Percentiles rank a stretch among this genome's conserved stretches.
These are phyloP conservation scores for Aspergillus sp. DNA, from an alignment of 2,329 filamentous ascomycete species.

Conservation along the genomic window DNA sequence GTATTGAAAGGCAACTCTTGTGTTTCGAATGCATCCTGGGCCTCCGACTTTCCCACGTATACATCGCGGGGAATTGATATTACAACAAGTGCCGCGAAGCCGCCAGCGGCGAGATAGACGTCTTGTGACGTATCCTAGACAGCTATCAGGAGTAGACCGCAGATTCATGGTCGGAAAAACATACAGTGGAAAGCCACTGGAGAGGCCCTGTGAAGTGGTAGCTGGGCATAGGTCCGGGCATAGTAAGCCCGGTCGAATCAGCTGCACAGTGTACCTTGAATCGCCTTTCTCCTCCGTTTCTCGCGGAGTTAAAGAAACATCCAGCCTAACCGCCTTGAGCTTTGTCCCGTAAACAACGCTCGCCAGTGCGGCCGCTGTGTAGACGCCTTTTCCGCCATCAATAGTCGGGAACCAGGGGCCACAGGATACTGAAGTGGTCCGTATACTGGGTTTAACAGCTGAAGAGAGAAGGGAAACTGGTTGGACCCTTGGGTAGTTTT, in stretches of 20 bases:
- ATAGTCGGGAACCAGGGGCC: constrained; percentile 22
- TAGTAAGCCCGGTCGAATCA: no score
- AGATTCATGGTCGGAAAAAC: no score
- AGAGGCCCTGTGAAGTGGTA: constrained; percentile 23
- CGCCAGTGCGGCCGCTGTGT: constrained; percentile 15
- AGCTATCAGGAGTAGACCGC: constrained; percentile 6
- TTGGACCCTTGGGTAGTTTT: constrained; percentile 5
- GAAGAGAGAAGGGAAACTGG: not conserved
- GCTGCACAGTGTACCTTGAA: no score
- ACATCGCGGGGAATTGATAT: constrained; percentile 11
- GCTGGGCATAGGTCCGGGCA: constrained; percentile 5
- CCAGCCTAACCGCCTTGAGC: constrained; percentile 18
- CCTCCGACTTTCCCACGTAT: constrained; percentile 8
- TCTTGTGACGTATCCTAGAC: constrained; percentile 13
- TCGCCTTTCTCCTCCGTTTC: no score
- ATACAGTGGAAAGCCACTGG: constrained; percentile 23
- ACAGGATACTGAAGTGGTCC: constrained; percentile 20
- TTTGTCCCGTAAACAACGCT: constrained; percentile 21
- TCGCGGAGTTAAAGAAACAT: no score
- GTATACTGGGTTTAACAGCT: constrained; percentile 14
- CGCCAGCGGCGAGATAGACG: constrained; percentile 16
- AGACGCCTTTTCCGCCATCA: not conserved
- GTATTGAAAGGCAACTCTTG: constrained; percentile 13
- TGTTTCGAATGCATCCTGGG: constrained; percentile 4
- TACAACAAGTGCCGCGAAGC: constrained; percentile 15